Conservation (phyloP, 352 stramenopile species). For the Globisporangium cederbergense region DNA sequence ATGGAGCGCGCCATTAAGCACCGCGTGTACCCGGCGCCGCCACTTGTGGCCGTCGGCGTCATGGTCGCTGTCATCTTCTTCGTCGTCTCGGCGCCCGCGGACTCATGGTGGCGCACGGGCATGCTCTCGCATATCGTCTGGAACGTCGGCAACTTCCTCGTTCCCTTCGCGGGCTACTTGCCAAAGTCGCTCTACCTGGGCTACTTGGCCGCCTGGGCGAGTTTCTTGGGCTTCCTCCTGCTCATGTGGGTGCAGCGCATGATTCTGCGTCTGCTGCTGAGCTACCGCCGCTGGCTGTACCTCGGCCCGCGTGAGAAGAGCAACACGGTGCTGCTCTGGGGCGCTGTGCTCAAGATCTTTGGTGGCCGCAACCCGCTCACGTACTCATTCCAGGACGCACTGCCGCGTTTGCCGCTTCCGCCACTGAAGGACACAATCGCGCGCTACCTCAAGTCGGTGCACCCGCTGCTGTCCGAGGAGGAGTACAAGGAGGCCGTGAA, state of each 20-base stretch:
- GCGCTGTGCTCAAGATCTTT: conserved; percentile 76
- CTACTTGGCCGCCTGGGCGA: conserved; percentile 79
- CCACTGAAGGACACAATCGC: conserved; percentile 91
- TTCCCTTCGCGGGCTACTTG: conserved; percentile 63
- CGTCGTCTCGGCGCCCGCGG: conserved; percentile 49
- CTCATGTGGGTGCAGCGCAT: conserved; percentile 86
- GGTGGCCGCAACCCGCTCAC: conserved; percentile 78
- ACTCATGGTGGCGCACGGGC: conserved; percentile 86
- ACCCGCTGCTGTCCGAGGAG: conserved; percentile 82
- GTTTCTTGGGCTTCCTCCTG: conserved; percentile 75
- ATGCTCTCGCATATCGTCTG: conserved; percentile 73
- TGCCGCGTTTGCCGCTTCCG: conserved; percentile 92
- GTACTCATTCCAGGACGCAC: conserved; percentile 89
- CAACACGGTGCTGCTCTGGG: conserved; percentile 67
- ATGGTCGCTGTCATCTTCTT: conserved; percentile 62
- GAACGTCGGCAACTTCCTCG: conserved; percentile 74
- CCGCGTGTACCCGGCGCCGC: conserved; percentile 77
- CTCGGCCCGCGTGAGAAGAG: conserved; percentile 65
- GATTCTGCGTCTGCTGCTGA: conserved; percentile 76
- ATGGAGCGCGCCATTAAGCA: conserved; percentile 65
- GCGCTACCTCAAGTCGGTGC: conserved; percentile 90
- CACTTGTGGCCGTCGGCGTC: conserved; percentile 50
- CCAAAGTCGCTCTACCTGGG: conserved; percentile 75
- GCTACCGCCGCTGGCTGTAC: conserved; percentile 89
- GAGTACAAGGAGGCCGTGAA: conserved; percentile 88